A percentile compares a stretch with the other conserved stretches of the same genome.
These are phyloP conservation scores for Endotrypanum monterogeii DNA, from an alignment of 208 protist species.

Conservation along the genomic window DNA sequence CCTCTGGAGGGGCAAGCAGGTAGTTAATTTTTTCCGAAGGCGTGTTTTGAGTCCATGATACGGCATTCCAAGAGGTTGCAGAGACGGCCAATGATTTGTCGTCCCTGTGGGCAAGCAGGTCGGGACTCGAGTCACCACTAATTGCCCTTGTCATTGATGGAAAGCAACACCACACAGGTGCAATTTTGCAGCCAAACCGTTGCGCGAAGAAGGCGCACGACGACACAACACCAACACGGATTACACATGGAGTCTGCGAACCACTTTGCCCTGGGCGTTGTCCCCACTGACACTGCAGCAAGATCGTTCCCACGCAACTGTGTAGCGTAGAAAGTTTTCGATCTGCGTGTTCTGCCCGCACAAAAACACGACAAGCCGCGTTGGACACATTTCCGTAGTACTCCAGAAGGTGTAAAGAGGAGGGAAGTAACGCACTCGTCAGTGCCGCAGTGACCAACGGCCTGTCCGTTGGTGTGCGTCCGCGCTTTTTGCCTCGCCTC, in stretches of 20 bases:
- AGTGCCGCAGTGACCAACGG: not conserved
- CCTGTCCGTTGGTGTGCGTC: not conserved
- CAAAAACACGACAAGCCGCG: conserved; percentile 42
- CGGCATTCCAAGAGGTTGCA: not conserved
- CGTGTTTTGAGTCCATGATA: not conserved
- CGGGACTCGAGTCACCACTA: not conserved
- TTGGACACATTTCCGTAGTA: conserved; percentile 40
- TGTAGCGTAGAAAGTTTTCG: conserved; percentile 19
- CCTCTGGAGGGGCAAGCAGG: conserved; percentile 22
- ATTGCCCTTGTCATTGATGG: not conserved
- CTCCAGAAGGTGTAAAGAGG: conserved; percentile 18
- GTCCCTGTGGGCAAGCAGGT: not conserved
- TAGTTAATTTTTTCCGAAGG: not conserved
- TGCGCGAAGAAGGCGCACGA: conserved; percentile 62
- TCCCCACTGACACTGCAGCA: conserved; percentile 21
- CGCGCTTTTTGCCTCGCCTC: conserved; percentile 9
- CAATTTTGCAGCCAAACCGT: conserved; percentile 63
- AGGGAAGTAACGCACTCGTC: not conserved
- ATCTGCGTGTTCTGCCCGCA: conserved; percentile 29
- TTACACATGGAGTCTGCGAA: conserved; percentile 7
- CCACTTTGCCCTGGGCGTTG: not conserved
- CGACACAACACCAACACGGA: conserved; percentile 48
- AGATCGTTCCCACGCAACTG: conserved; percentile 30
- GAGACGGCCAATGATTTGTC: not conserved
- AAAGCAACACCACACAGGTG: conserved; percentile 57